Evolutionary conservation across 192 early-diverging fungal genomes (phyloP).

Genomic region (Linnemannia hyalina): DNA sequence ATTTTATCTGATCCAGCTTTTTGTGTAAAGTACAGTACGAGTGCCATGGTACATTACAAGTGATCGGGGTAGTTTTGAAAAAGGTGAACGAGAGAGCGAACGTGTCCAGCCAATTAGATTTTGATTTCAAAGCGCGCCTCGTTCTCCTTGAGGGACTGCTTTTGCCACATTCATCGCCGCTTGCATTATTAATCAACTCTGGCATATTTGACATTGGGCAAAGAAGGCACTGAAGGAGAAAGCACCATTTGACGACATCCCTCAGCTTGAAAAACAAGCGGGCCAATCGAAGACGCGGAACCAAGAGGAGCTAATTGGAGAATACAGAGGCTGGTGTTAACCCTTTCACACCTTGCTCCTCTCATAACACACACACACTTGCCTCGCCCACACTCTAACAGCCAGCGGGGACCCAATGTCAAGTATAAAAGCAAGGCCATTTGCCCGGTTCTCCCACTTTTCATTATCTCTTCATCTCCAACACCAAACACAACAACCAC

Average conservation of each 20-base stretch:
- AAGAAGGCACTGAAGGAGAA: not conserved
- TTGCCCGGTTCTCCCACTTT: not conserved
- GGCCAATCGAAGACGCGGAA: not conserved
- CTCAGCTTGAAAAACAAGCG: not conserved
- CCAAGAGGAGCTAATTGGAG: not conserved
- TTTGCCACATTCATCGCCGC: not conserved
- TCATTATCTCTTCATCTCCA: not conserved
- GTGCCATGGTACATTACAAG: too few relatives aligned
- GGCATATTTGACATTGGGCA: too few relatives aligned
- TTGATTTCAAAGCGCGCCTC: constrained; percentile 7
- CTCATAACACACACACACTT: not conserved
- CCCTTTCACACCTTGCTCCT: not conserved
- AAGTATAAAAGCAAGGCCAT: constrained; percentile 19
- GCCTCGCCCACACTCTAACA: not conserved
- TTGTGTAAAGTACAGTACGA: too few relatives aligned
- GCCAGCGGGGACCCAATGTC: not conserved
- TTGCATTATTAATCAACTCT: constrained; percentile 9
- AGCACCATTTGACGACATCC: constrained; percentile 30
- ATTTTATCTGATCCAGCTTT: too few relatives aligned
- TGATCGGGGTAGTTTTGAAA: not conserved
- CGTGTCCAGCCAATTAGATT: not conserved
- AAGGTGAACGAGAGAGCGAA: not conserved
- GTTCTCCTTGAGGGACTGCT: not conserved
- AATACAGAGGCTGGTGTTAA: not conserved
- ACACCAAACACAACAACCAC: not conserved